These are phyloP conservation scores for Tillandsia leiboldiana DNA, from an alignment of 176 grass and related monocot genomes.

Conservation along the genomic window DNA sequence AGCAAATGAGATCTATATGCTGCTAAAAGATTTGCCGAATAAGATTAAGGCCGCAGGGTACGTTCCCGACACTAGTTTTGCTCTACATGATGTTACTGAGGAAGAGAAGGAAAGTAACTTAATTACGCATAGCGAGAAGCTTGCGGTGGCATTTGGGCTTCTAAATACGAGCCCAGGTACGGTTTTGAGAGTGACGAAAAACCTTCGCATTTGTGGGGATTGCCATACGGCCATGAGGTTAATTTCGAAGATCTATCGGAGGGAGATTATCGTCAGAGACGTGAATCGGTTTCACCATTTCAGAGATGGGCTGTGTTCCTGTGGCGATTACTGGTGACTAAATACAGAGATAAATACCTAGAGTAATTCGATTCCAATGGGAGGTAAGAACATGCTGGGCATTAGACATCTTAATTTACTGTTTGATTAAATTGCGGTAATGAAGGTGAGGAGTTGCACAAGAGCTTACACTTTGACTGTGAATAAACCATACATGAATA, in stretches of 20 bases:
- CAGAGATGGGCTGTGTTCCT: conserved; percentile 2
- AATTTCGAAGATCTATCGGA: conserved; percentile 8
- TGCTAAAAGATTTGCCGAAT: conserved; percentile 9
- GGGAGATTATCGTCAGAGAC: conserved; percentile 11
- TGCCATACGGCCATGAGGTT: conserved; percentile 9
- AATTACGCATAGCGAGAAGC: background rate
- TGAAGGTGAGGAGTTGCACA: background rate
- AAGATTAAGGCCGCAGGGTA: conserved; percentile 6
- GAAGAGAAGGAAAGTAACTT: conserved; percentile 14
- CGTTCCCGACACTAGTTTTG: conserved; percentile 11
- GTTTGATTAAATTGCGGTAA: background rate
- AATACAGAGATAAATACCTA: background rate
- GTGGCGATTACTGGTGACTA: conserved; percentile 10
- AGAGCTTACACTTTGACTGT: too few relatives aligned
- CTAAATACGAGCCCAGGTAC: background rate
- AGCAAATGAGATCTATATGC: conserved; percentile 1
- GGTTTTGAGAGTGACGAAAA: conserved; percentile 7
- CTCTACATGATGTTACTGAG: conserved; percentile 10
- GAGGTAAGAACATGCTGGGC: background rate
- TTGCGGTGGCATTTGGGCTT: conserved; percentile 13
- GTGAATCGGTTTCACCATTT: conserved; percentile 14
- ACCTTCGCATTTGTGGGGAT: conserved; percentile 9
- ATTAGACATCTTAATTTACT: background rate
- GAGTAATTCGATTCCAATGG: background rate
- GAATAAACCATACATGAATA: too few relatives aligned